Evolutionary conservation across 2,329 filamentous ascomycete species (phyloP).

Genomic region (Diaporthe longicolla): DNA sequence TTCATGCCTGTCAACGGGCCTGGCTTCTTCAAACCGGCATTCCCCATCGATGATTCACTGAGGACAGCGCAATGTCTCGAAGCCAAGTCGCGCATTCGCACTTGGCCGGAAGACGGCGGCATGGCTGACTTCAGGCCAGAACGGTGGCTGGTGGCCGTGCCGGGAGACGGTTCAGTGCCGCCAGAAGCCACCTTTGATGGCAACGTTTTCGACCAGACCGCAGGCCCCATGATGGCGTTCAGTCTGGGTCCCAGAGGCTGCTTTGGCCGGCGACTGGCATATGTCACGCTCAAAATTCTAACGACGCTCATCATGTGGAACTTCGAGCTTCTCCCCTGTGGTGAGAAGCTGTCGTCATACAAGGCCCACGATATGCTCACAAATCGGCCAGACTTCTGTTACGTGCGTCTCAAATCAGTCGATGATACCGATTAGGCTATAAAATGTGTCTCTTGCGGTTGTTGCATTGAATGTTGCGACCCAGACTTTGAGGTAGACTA

Average conservation of each 20-base stretch:
- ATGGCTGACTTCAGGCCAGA: slow-evolving; percentile 22
- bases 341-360: slow-evolving; percentile 26
- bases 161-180: neutral
- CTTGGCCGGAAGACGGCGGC: slow-evolving; percentile 8
- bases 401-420: neutral
- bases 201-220: slow-evolving; percentile 44
- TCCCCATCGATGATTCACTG: slow-evolving; percentile 1
- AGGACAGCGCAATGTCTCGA: slow-evolving; percentile 16
- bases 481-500: neutral
- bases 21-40: neutral
- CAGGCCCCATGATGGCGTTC: slow-evolving; percentile 48
- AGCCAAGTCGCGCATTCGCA: neutral
- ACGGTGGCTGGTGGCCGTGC: slow-evolving; percentile 11
- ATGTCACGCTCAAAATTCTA: slow-evolving; percentile 48
- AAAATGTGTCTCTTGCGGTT: neutral
- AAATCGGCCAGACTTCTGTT: slow-evolving; percentile 25
- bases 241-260: slow-evolving; percentile 47
- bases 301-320: slow-evolving; percentile 47
- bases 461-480: neutral
- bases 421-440: neutral
- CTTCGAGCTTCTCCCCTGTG: slow-evolving; percentile 41
- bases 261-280: slow-evolving; percentile 48
- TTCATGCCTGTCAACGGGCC: slow-evolving; percentile 40
- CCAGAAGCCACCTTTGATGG: slow-evolving; percentile 18
- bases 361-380: slow-evolving; percentile 29